Conservation (phyloP, 495 filamentous ascomycete species). For the Apodospora peruviana region DNA sequence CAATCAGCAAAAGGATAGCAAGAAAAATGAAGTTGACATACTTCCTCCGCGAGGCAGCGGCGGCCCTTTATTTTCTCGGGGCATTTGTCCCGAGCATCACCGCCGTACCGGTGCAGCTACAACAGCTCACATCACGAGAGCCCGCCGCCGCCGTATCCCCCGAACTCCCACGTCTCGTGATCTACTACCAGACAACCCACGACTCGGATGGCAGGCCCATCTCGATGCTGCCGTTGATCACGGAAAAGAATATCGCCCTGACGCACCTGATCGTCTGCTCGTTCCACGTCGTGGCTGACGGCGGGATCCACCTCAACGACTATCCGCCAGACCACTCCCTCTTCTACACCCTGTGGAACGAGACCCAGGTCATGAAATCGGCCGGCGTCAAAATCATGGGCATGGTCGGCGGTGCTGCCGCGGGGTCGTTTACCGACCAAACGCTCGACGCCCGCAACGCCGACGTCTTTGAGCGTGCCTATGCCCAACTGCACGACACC, state of each 20-base stretch:
- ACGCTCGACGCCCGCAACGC: conserved; percentile 52
- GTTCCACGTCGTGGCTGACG: conserved; percentile 60
- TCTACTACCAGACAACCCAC: conserved; percentile 71
- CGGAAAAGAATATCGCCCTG: conserved; percentile 41
- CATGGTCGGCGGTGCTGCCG: conserved; percentile 79
- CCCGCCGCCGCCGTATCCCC: neutral
- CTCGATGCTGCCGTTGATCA: conserved; percentile 67
- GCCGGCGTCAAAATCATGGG: conserved; percentile 67
- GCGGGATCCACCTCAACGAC: conserved; percentile 69
- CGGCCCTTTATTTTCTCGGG: too few relatives aligned
- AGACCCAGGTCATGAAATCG: conserved; percentile 52
- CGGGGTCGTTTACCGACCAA: conserved; percentile 50
- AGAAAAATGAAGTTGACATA: too few relatives aligned
- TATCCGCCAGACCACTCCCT: conserved; percentile 49
- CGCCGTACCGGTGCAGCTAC: too few relatives aligned
- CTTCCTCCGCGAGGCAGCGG: too few relatives aligned
- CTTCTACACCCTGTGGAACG: conserved; percentile 61
- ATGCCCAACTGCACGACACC: conserved; percentile 55
- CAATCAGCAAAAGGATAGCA: too few relatives aligned
- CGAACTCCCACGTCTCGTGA: conserved; percentile 39
- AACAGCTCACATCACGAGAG: too few relatives aligned
- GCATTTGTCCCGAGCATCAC: too few relatives aligned
- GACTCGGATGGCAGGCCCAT: conserved; percentile 50
- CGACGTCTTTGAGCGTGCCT: conserved; percentile 58
- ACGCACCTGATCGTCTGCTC: conserved; percentile 76